Base-by-base conservation (phyloP, 768 basidiomycete species). In the Termitomyces sp. region DNA sequence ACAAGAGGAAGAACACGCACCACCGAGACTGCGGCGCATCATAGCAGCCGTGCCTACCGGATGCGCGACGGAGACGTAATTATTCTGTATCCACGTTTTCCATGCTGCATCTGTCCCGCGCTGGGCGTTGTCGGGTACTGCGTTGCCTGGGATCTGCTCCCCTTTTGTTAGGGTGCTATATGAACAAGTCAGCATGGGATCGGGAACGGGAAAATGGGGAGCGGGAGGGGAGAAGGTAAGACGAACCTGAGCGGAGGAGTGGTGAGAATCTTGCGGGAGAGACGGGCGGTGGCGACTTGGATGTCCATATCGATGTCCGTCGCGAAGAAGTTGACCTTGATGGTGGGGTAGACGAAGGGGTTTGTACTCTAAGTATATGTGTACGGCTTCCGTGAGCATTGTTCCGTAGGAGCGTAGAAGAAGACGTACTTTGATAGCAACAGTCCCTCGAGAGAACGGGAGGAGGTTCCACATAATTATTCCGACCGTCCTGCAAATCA, bases 321-420 rank as follows among this genome's bases (percentile, higher is more conserved):
- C 60, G 70, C 70, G 73, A 84, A 84, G 70, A 81, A 85, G 66
- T 82, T 82, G 54, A 80, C 81, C n/a, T 72, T 75, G 63, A 84
- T 28, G 28, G 28, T 28, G 4, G 85, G 85, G 58, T 79, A 71
- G 0, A 69, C 71, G 72, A 82, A 84, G 0, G 84, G 81, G 63
- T 84, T 68, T 7, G 73, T 75, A 39, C 76, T 79, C 80, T 84
- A 28, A 28, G 50, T 7, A 54, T 15, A 16, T 28, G 28, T 28
- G 28, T 28, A 28, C 4, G 28, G 28, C 4, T 28, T 4, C 28
- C 28, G 4, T 28, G 28, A 28, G 28, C 28, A 28, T n/a, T n/a
- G n/a, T n/a, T n/a, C n/a, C n/a, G n/a, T n/a, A n/a, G n/a, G n/a
- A n/a, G n/a, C n/a, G n/a, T n/a, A n/a, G n/a, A n/a, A n/a, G 28